Conservation (phyloP, 352 stramenopile species). For the Pythium scleroteichum region DNA sequence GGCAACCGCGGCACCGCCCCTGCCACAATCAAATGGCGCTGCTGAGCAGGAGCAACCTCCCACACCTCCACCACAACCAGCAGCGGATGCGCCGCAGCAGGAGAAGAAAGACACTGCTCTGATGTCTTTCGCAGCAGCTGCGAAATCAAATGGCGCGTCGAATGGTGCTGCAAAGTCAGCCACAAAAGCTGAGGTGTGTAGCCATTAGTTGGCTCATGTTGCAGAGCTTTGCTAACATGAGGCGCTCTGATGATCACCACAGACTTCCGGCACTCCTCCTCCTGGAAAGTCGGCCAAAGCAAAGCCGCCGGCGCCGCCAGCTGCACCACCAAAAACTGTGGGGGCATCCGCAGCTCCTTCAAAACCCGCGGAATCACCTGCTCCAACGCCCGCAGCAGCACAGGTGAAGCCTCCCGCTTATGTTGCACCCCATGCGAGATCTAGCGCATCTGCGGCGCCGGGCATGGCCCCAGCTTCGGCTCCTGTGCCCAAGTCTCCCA, state of each 20-base stretch:
- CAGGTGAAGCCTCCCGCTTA: constrained; percentile 1
- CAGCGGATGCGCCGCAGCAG: background rate
- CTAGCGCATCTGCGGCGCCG: background rate
- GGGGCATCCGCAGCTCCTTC: background rate
- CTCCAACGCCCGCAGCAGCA: background rate
- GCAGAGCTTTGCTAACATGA: no score
- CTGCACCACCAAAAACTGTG: background rate
- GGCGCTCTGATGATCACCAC: no score
- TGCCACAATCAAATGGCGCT: background rate
- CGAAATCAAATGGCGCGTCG: constrained; percentile 9
- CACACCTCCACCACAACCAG: background rate
- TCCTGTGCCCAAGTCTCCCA: constrained; percentile 6
- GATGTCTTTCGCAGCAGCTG: constrained; percentile 7
- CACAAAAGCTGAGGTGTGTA: background rate
- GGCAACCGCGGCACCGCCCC: constrained; percentile 5
- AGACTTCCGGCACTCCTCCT: no score
- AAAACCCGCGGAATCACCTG: background rate
- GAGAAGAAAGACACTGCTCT: constrained; percentile 1
- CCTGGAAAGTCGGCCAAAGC: background rate
- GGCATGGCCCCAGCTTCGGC: background rate
- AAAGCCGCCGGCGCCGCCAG: background rate
- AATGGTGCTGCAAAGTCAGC: background rate
- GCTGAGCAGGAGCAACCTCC: background rate
- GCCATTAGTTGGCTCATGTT: background rate
- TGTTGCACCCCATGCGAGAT: constrained; percentile 11